phyloP scores from a whole-genome alignment of 2,329 filamentous ascomycete genomes.

The Alternaria panax region DNA sequence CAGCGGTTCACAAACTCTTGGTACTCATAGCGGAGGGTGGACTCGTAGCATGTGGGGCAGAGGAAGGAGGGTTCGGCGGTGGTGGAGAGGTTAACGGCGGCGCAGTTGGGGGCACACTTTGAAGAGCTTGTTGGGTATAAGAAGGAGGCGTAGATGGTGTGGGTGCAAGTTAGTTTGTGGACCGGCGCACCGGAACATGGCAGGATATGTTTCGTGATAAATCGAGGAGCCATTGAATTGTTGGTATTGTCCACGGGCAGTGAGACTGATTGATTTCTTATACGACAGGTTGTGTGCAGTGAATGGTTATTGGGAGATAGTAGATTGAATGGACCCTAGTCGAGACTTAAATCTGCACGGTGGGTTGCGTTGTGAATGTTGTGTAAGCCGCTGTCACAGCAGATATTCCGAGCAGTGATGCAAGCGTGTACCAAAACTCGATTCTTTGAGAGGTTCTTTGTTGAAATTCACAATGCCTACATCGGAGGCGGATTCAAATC shows the following conservation, averaged over 20 bases:
- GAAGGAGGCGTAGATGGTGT: background rate
- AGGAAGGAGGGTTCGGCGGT: background rate
- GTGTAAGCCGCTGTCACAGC: background rate
- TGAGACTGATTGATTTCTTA: background rate
- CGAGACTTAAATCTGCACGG: background rate
- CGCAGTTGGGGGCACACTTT: conserved; percentile 10
- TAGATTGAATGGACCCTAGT: background rate
- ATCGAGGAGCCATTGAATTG: background rate
- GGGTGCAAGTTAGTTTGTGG: conserved; percentile 1
- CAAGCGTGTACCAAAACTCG: background rate
- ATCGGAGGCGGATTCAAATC: conserved; percentile 66
- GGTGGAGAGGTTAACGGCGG: background rate
- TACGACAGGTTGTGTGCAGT: background rate
- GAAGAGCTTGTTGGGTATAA: background rate
- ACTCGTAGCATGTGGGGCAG: conserved; percentile 1
- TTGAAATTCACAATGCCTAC: background rate
- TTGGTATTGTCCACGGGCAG: background rate
- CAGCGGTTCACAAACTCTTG: background rate
- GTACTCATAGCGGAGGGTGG: background rate
- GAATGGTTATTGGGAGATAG: background rate
- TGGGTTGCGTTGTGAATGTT: background rate
- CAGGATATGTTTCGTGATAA: background rate
- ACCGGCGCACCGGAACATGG: background rate
- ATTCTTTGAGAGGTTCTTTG: background rate
- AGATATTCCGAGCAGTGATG: background rate